Evolutionary conservation across 2,329 filamentous ascomycete genomes (phyloP).

Genomic region (Xylaria sp.): DNA sequence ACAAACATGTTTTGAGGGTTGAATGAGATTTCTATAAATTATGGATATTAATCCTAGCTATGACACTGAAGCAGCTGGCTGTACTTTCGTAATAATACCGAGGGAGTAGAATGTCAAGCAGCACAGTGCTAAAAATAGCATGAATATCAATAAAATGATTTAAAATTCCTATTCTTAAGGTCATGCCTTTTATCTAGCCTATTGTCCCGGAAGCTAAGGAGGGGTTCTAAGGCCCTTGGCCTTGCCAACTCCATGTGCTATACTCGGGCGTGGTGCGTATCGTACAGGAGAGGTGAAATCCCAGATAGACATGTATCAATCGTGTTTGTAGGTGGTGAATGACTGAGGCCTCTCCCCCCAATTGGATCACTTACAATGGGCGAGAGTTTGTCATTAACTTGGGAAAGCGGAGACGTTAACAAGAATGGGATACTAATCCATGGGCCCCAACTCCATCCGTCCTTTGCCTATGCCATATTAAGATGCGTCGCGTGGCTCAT

Average conservation of each 20-base stretch:
- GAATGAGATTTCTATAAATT: too few species aligned
- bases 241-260: background rate
- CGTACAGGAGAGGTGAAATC: background rate
- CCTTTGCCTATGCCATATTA: background rate
- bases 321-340: background rate
- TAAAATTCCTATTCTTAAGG: background rate
- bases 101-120: background rate
- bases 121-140: background rate
- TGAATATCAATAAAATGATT: background rate
- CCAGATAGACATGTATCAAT: background rate
- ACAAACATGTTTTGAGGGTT: too few species aligned
- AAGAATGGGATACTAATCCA: background rate
- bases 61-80: background rate
- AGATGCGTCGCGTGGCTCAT: background rate
- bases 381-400: background rate
- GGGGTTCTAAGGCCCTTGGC: background rate
- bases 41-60: background rate
- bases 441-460: background rate
- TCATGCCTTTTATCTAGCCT: constrained; percentile 5
- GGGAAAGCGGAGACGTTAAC: background rate
- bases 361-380: background rate
- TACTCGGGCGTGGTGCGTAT: background rate
- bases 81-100: background rate
- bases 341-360: background rate
- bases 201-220: background rate